Evolutionary conservation across 2,329 filamentous ascomycete genomes (phyloP), one percentile per base, ranked within the genome.

Genomic region (Calonectria montana): DNA sequence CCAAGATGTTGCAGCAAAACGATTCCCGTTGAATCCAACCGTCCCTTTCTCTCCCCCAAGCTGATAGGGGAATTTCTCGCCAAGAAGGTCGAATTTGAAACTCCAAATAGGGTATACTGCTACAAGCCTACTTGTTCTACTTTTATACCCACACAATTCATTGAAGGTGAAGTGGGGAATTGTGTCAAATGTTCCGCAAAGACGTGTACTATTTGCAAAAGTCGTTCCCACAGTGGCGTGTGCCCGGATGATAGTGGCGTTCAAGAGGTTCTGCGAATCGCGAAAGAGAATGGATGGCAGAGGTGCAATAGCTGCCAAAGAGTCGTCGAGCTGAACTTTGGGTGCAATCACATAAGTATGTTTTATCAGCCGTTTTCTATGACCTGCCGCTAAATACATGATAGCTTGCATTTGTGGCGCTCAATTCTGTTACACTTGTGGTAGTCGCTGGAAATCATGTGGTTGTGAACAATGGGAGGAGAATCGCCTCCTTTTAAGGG

Each of bases 281-380:
- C 87, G 0, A 68, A 73, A 0, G 70, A 82, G 4, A 79, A 87
- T 4, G 83, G 84, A 1, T 92, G 90, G 90, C 86, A 88, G 77
- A 81, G 85, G 2, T 92, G 90, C 70, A 78, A 76, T 4, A 68
- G 73, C 0, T 92, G 90, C 73, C 75, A 73, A 2, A 70, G 81
- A 1, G 39, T 91, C 15, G 83, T 92, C 0, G 88, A 91, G 78
- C 79, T 90, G 0, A 35, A 77, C 0, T n/a, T 41, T 0, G 90
- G 90, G 1, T 91, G 90, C 71, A 83, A 88, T 63, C 90, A 91
- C 64, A 91, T 91, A 4, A 88, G 89, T 91, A 74, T 77, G 87
- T 86, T 7, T 31, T 29, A 3, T 7, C 21, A 5, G 27, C 16
- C 1, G 1, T 29, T 16, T 39, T 15, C 6, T 9, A 29, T 12